phyloP scores from a whole-genome alignment of 2,329 filamentous ascomycete species.

The Neoascochyta sp. region DNA sequence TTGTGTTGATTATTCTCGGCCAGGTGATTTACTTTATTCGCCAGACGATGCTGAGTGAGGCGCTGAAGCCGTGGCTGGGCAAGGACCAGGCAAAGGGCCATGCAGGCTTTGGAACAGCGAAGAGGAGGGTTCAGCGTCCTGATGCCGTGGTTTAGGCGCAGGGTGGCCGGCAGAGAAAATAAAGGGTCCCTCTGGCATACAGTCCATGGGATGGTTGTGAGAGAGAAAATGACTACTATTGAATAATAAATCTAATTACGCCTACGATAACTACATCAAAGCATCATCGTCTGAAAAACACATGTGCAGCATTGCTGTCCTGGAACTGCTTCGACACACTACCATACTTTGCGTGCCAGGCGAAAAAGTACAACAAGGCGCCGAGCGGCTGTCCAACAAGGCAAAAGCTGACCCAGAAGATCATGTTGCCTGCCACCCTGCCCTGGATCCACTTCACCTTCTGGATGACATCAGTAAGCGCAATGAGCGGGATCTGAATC shows the following conservation, averaged over 20 bases:
- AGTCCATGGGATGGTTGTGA: too few species aligned
- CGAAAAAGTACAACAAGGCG: slow-evolving; percentile 92
- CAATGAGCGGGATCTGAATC: slow-evolving; percentile 83
- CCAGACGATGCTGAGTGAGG: slow-evolving; percentile 77
- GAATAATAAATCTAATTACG: background rate
- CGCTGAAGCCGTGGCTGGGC: slow-evolving; percentile 92
- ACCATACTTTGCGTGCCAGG: slow-evolving; percentile 97
- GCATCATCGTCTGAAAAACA: slow-evolving; percentile 17
- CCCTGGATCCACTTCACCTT: slow-evolving; percentile 72
- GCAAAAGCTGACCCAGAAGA: slow-evolving; percentile 96
- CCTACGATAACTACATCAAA: background rate
- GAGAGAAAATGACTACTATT: background rate
- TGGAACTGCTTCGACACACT: slow-evolving; percentile 56
- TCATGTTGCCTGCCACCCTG: slow-evolving; percentile 80
- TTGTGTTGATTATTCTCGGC: slow-evolving; percentile 84
- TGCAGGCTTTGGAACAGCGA: slow-evolving; percentile 29
- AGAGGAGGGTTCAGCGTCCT: slow-evolving; percentile 27
- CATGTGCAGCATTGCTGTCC: slow-evolving; percentile 18
- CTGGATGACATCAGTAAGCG: slow-evolving; percentile 72
- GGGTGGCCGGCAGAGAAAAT: too few species aligned
- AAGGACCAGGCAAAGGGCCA: slow-evolving; percentile 66
- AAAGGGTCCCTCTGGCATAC: too few species aligned
- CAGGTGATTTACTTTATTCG: slow-evolving; percentile 84
- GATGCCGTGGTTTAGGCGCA: slow-evolving; percentile 26
- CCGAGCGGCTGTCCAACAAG: slow-evolving; percentile 92